A percentile compares a stretch with the other conserved stretches of the same genome.
Evolutionary conservation across 768 basidiomycete genomes (phyloP).

Genomic region (Phlebiopsis gigantea): DNA sequence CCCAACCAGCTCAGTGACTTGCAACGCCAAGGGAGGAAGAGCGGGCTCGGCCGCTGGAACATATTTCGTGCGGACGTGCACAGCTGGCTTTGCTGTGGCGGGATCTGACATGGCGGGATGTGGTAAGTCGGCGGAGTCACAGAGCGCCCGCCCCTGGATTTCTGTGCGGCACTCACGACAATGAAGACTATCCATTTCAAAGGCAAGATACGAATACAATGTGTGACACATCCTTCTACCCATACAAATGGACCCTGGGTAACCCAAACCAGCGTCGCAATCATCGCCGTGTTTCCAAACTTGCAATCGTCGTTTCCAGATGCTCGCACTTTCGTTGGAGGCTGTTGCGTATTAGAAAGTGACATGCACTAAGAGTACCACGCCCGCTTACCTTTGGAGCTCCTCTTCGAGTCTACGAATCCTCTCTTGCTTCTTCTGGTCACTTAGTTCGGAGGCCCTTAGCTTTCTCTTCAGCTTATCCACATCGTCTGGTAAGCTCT

Average conservation of each 20-base stretch:
- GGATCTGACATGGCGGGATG: background rate
- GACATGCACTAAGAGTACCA: background rate
- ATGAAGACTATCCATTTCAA: background rate
- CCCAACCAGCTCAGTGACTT: constrained; percentile 60
- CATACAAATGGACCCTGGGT: background rate
- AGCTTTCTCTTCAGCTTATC: background rate
- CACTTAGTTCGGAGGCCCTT: background rate
- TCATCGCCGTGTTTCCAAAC: background rate
- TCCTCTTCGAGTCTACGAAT: background rate
- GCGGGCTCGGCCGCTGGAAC: constrained; percentile 44
- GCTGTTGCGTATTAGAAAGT: background rate
- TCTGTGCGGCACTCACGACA: background rate
- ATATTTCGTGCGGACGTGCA: constrained; percentile 40
- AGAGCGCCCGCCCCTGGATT: background rate
- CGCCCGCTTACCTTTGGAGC: background rate
- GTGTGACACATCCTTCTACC: background rate
- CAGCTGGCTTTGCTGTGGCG: background rate
- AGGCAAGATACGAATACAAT: background rate
- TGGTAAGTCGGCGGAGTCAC: background rate
- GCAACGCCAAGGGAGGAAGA: constrained; percentile 56
- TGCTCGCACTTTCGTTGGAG: background rate
- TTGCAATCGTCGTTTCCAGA: background rate
- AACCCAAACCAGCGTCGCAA: too few relatives aligned
- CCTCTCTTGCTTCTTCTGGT: background rate
- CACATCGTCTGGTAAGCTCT: background rate